These are phyloP conservation scores for Rhodofomes roseus DNA, from an alignment of 1,284 basidiomycete genomes.

Conservation along the genomic window DNA sequence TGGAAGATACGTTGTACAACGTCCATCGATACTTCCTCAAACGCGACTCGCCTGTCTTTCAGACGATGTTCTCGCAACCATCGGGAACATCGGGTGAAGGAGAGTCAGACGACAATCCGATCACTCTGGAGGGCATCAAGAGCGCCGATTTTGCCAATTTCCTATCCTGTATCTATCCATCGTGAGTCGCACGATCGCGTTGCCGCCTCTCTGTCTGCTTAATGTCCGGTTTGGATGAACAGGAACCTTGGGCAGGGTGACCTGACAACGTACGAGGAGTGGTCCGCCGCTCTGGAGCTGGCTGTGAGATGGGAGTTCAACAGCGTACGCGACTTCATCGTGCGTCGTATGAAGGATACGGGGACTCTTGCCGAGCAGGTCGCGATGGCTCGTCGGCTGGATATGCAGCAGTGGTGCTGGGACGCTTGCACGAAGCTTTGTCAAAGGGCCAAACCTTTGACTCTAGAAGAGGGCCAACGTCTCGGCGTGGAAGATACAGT, in stretches of 20 bases:
- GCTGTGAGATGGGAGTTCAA: neutral
- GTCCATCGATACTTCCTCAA: conserved; percentile 1
- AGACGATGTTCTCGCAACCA: neutral
- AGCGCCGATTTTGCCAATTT: neutral
- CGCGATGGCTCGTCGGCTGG: neutral
- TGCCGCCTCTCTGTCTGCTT: neutral
- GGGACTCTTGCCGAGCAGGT: neutral
- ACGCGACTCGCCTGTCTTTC: neutral
- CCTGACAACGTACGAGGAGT: neutral
- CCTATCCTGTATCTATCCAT: neutral
- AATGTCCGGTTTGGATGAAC: too few species aligned
- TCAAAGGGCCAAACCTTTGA: neutral
- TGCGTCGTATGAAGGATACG: neutral
- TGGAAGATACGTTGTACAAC: neutral
- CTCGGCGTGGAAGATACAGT: neutral
- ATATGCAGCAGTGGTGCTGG: neutral
- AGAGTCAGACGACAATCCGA: neutral
- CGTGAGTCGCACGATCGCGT: neutral
- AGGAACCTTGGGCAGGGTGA: neutral
- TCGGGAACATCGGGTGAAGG: neutral
- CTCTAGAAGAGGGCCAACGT: neutral
- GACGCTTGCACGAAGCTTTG: neutral
- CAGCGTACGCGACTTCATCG: neutral
- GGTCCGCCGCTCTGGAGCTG: neutral
- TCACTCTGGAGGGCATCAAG: neutral